Evolutionary conservation across 768 basidiomycete genomes (phyloP).

Genomic region (Gloeophyllum trabeum): DNA sequence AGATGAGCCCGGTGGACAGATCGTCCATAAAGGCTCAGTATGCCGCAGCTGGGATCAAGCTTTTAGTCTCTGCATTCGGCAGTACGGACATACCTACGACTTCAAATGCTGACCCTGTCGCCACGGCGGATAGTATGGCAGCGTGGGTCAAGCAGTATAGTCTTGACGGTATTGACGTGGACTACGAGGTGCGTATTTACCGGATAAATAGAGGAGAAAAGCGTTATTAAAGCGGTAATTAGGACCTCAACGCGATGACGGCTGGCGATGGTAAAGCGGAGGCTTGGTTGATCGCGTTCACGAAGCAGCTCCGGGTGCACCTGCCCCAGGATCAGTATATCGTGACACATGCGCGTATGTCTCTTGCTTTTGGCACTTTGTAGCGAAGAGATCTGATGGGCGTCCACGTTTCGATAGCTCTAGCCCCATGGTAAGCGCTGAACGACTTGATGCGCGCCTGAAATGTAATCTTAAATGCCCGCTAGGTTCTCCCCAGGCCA

Average conservation of each 20-base stretch:
- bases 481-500: constrained; percentile 21
- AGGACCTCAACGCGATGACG: constrained; percentile 49
- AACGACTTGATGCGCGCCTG: neutral
- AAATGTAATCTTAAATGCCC: neutral
- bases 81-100: constrained; percentile 33
- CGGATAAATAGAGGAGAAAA: neutral
- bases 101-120: constrained; percentile 24
- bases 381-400: neutral
- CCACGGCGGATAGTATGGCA: constrained; percentile 30
- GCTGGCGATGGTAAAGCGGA: constrained; percentile 42
- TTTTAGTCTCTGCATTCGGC: constrained; percentile 48
- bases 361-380: neutral
- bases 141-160: constrained; percentile 32
- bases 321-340: constrained; percentile 23
- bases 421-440: constrained; percentile 29
- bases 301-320: constrained; percentile 21
- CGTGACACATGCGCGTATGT: constrained; percentile 23
- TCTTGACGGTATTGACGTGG: constrained; percentile 44
- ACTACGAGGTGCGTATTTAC: constrained; percentile 29
- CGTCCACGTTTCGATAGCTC: no score
- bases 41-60: constrained; percentile 40
- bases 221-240: constrained; percentile 15
- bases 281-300: constrained; percentile 26
- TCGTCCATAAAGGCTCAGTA: constrained; percentile 33
- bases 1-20: constrained; percentile 25